Evolutionary conservation across 2,329 filamentous ascomycete species (phyloP), one percentile per base, ranked within the genome.

Genomic region (Alternaria atra): DNA sequence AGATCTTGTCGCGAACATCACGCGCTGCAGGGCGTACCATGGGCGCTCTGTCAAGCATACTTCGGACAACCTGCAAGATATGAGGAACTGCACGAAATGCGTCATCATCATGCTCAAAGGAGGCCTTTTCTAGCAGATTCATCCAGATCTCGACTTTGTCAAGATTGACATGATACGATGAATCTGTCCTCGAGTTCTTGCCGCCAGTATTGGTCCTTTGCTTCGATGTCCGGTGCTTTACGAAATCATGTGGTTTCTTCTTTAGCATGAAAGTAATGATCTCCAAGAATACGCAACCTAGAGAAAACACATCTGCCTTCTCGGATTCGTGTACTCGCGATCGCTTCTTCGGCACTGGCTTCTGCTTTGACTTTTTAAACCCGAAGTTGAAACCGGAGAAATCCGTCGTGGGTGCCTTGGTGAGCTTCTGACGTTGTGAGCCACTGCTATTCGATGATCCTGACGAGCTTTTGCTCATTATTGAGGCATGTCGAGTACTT

Each of bases 231-330:
- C 91, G 88, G 73, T 91, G 88, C 25, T 87, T 84, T 34, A 87
- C 82, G 71, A 93, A 92, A 27, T 89, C 85, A 51, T 86, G 84
- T 1, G 86, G 84, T 54, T 88, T 87, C 66, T 89, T 88, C 74
- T 91, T 91, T 61, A 92, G 77, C 58, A 91, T 81, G 70, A 91
- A 88, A 23, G 88, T 88, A 20, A 93, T 73, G 30, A 93, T 84
- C 65, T 94, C 91, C 15, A 93, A 81, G 61, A 90, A 90, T 52
- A 93, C 84, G 74, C 90, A 91, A 9, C 87, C 91, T 1, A 93
- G 82, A 3, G 90, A 91, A 78, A 91, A 94, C 20, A 93, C 82
- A 73, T 93, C 91, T 44, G 89, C 87, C 70, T 80, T 83, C 60
- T 74, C 73, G 12, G 75, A 78, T 20, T 80, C 76, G 40, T 79